A percentile compares a stretch with the other conserved stretches of the same genome.
phyloP scores from a whole-genome alignment of 2,329 filamentous ascomycete species.

The Achaetomium macrosporum region DNA sequence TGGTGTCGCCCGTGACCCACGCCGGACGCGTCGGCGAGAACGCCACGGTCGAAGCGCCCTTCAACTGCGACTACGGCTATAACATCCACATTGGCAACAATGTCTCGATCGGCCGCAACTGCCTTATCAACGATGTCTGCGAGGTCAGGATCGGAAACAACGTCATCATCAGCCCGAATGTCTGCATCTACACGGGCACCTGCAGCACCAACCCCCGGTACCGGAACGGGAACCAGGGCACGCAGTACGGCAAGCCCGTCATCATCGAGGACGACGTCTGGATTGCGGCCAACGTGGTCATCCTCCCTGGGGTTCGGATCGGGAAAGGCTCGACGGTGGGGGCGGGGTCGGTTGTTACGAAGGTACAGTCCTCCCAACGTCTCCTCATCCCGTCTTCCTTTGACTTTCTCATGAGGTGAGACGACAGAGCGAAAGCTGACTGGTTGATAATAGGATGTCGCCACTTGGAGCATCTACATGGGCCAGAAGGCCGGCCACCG shows the following conservation, averaged over 20 bases:
- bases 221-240: conserved; percentile 67
- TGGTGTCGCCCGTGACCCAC: conserved; percentile 47
- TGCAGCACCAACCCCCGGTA: conserved; percentile 66
- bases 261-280: conserved; percentile 81
- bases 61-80: conserved; percentile 87
- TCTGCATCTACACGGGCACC: conserved; percentile 75
- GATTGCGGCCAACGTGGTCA: conserved; percentile 70
- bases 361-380: conserved; percentile 37
- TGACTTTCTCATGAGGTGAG: not conserved
- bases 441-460: conserved; percentile 20
- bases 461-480: conserved; percentile 26
- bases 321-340: conserved; percentile 74
- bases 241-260: conserved; percentile 64
- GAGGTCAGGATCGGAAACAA: conserved; percentile 75
- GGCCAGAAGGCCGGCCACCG: conserved; percentile 23
- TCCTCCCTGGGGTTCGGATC: conserved; percentile 74
- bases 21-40: conserved; percentile 64
- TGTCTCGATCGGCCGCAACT: conserved; percentile 76
- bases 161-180: conserved; percentile 72
- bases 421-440: not conserved
- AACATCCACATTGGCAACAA: conserved; percentile 85
- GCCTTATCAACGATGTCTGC: conserved; percentile 81
- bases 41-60: conserved; percentile 78
- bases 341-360: conserved; percentile 80
- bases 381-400: not conserved